Conservation (phyloP, 2,329 filamentous ascomycete species). For the Coniosporium tulheliwenetii region DNA sequence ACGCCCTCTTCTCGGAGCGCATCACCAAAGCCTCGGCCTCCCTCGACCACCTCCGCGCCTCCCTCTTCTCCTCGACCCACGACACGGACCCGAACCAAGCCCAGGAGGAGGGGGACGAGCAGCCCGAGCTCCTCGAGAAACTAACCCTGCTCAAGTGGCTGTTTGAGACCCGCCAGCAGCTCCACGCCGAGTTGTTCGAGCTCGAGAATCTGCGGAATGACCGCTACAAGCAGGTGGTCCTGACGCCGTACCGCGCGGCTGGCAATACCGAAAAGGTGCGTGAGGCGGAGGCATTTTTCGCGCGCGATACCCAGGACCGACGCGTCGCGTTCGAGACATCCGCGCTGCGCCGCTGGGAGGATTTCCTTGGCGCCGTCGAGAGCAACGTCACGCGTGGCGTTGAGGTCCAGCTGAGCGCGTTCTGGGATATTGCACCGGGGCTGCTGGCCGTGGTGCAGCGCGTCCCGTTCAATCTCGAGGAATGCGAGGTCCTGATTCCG, state of each 20-base stretch:
- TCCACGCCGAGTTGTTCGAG: slow-evolving; percentile 76
- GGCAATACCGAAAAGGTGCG: slow-evolving; percentile 65
- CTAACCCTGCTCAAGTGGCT: slow-evolving; percentile 93
- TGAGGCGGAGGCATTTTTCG: slow-evolving; percentile 70
- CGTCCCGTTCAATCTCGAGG: slow-evolving; percentile 42
- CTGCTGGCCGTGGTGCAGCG: slow-evolving; percentile 65
- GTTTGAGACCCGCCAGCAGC: slow-evolving; percentile 78
- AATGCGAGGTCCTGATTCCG: slow-evolving; percentile 65
- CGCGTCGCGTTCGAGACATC: slow-evolving; percentile 56
- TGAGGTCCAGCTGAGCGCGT: slow-evolving; percentile 80
- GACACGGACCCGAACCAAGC: slow-evolving; percentile 61
- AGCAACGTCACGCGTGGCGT: slow-evolving; percentile 76
- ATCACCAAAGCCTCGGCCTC: slow-evolving; percentile 58
- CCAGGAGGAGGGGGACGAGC: slow-evolving; percentile 89
- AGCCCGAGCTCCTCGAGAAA: slow-evolving; percentile 86
- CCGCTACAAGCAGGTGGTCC: slow-evolving; percentile 69
- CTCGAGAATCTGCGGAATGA: slow-evolving; percentile 73
- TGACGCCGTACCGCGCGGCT: slow-evolving; percentile 60
- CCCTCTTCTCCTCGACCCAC: slow-evolving; percentile 57
- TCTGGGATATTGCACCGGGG: slow-evolving; percentile 92
- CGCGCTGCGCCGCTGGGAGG: slow-evolving; percentile 54
- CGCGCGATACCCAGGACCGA: slow-evolving; percentile 58
- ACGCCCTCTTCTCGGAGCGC: slow-evolving; percentile 61
- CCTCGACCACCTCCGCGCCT: slow-evolving; percentile 60
- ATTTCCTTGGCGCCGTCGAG: slow-evolving; percentile 67